Evolutionary conservation across 2,329 filamentous ascomycete species (phyloP), one percentile per base, ranked within the genome.

Genomic region (Trichoderma cornu-damae): DNA sequence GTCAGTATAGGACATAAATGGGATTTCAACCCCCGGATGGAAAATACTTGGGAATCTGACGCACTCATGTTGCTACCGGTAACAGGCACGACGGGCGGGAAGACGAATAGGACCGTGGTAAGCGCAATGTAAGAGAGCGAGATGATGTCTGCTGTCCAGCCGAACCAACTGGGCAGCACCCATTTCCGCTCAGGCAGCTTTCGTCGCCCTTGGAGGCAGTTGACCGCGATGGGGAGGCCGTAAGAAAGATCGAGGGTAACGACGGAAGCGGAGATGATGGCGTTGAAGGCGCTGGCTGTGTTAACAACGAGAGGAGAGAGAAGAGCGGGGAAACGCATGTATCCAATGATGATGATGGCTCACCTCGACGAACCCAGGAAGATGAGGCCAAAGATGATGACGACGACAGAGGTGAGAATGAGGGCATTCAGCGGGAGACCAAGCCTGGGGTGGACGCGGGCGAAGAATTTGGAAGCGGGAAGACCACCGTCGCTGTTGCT

Each of bases 241-340:
- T 92, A 92, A 2, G 85, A 86, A 4, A 91, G 73, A 6, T 86
- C 83, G 0, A 92, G 77, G 1, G 87, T 82, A 6, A 90, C 86
- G 0, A 91, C 87, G 0, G 85, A 87, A 0, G 86, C 82, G 0
- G 85, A 83, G 1, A 87, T 79, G 63, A 90, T 87, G 12, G 86
- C 86, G 40, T 86, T 88, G 70, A 90, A 89, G 0, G 87, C 86
- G 59, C 79, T 66, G 16, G 2, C 5, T 1, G 8, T 24, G 37
- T 52, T 16, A 52, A 34, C 14, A n/a, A n/a, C n/a, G n/a, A n/a
- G n/a, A n/a, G n/a, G n/a, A n/a, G 1, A 5, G 14, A 18, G 12
- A 24, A 12, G 4, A 18, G 1, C 4, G 2, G 5, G 14, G 14
- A 4, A 9, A 9, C 12, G 24, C 9, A n/a, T 11, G 22, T 6